phyloP scores from a whole-genome alignment of 768 basidiomycete genomes.

The Lentinula detonsa region DNA sequence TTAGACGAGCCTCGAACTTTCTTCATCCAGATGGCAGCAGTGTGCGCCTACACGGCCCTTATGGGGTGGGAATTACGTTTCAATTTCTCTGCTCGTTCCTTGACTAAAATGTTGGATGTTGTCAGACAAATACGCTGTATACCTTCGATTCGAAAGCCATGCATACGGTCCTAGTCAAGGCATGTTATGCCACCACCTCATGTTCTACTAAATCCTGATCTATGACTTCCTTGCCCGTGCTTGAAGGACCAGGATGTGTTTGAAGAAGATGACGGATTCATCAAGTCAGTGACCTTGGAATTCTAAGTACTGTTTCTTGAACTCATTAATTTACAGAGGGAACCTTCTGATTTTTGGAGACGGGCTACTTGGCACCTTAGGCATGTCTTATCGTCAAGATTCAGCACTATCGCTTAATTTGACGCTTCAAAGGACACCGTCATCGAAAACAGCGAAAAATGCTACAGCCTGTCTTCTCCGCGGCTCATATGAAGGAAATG shows the following conservation, averaged over 20 bases:
- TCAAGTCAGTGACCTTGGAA: not conserved
- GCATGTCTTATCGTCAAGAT: not conserved
- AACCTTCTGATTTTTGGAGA: too few species aligned
- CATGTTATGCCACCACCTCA: not conserved
- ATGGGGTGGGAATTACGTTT: not conserved
- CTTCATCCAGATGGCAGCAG: not conserved
- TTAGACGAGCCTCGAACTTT: not conserved
- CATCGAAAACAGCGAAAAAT: slow-evolving; percentile 28
- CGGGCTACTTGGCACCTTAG: not conserved
- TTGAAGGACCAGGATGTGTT: not conserved
- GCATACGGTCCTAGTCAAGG: slow-evolving; percentile 3
- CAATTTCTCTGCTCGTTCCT: not conserved
- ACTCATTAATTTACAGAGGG: not conserved
- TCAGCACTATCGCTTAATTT: not conserved
- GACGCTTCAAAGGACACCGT: slow-evolving; percentile 8
- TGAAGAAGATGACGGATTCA: slow-evolving; percentile 3
- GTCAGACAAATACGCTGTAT: not conserved
- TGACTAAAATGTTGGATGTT: too few species aligned
- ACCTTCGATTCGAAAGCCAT: not conserved
- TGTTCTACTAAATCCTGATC: too few species aligned
- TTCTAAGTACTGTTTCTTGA: too few species aligned
- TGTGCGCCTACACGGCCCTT: not conserved
- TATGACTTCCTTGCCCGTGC: not conserved
- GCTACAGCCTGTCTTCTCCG: slow-evolving; percentile 29
- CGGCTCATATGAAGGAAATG: slow-evolving; percentile 24